A percentile compares a stretch with the other conserved stretches of the same genome.
phyloP scores from a whole-genome alignment of 2,329 filamentous ascomycete genomes.

The Cladosporium sp. region DNA sequence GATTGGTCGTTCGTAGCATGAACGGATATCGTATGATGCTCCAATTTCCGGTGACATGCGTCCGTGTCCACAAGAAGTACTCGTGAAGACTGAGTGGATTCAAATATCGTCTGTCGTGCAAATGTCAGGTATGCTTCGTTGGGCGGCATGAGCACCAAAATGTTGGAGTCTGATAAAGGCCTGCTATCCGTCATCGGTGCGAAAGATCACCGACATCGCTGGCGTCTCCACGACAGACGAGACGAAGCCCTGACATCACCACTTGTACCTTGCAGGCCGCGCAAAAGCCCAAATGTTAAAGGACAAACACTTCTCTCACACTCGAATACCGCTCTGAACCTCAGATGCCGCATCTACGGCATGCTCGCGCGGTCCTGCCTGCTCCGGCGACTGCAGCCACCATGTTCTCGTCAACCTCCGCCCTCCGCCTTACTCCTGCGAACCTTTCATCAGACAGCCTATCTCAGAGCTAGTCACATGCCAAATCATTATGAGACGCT shows the following conservation, averaged over 20 bases:
- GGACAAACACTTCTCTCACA: neutral
- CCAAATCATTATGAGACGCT: constrained; percentile 79
- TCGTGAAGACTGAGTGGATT: too few species aligned
- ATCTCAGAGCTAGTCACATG: constrained; percentile 32
- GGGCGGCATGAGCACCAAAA: too few species aligned
- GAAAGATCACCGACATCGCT: too few species aligned
- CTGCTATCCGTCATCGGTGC: too few species aligned
- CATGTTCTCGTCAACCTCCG: constrained; percentile 9
- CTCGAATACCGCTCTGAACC: neutral
- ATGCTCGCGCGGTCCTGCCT: constrained; percentile 29
- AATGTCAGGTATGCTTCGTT: too few species aligned
- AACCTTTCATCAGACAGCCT: constrained; percentile 44
- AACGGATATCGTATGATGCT: too few species aligned
- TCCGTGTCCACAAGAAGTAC: too few species aligned
- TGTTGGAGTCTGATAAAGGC: too few species aligned
- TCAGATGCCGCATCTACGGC: constrained; percentile 24
- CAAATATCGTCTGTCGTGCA: too few species aligned
- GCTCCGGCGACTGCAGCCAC: constrained; percentile 24
- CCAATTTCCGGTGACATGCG: too few species aligned
- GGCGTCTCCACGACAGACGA: neutral
- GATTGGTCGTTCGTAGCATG: too few species aligned
- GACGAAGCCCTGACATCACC: neutral
- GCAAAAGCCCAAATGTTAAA: neutral
- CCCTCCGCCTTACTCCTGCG: neutral
- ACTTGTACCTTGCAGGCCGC: neutral